These are phyloP conservation scores for Phytopythium chamaehyphon DNA, from an alignment of 352 stramenopile species.

Conservation along the genomic window DNA sequence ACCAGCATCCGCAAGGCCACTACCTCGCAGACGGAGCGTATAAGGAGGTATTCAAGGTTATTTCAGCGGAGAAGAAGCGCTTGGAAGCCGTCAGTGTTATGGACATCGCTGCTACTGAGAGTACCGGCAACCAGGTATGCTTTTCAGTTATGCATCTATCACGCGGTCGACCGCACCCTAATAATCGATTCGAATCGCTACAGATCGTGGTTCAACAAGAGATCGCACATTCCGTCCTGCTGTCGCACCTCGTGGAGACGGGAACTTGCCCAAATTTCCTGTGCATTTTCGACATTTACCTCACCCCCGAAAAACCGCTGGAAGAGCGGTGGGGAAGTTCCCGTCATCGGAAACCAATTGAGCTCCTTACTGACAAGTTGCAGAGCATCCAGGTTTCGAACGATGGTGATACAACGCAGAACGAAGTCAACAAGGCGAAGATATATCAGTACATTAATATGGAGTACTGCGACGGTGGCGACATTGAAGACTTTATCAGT, in stretches of 20 bases:
- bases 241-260: slow-evolving; percentile 85
- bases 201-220: slow-evolving; percentile 90
- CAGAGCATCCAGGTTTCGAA: slow-evolving; percentile 10
- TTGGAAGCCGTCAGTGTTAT: slow-evolving; percentile 88
- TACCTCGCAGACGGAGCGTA: slow-evolving; percentile 83
- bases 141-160: not conserved
- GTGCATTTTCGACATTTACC: slow-evolving; percentile 89
- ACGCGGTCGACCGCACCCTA: not conserved
- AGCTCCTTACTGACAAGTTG: slow-evolving; percentile 33
- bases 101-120: slow-evolving; percentile 89
- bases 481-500: slow-evolving; percentile 95
- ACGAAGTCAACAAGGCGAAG: slow-evolving; percentile 5
- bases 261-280: slow-evolving; percentile 95
- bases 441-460: slow-evolving; percentile 97
- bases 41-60: slow-evolving; percentile 89
- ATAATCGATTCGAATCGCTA: not conserved
- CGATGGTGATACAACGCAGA: slow-evolving; percentile 6
- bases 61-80: slow-evolving; percentile 42
- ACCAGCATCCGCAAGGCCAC: slow-evolving; percentile 51
- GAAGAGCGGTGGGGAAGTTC: slow-evolving; percentile 56
- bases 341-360: slow-evolving; percentile 58
- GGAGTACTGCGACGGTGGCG: slow-evolving; percentile 96
- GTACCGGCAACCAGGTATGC: slow-evolving; percentile 83
- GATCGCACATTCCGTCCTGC: slow-evolving; percentile 91
- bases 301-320: slow-evolving; percentile 59